These are phyloP conservation scores for Reutealis trisperma DNA, from an alignment of 345 rosid species.

Conservation along the genomic window DNA sequence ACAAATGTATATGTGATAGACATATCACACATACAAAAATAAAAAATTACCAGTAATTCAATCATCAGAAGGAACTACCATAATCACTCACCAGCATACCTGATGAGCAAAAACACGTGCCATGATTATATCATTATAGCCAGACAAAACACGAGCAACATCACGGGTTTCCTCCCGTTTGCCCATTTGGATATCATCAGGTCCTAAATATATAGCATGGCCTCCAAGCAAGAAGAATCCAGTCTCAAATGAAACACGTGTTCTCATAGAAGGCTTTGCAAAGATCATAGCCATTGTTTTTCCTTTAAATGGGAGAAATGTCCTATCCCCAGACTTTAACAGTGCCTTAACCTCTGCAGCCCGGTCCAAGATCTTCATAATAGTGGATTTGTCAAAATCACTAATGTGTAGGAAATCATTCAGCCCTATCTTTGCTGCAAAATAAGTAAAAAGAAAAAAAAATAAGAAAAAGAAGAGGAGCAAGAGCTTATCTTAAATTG, in stretches of 20 bases:
- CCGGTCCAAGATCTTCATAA: conserved; percentile 65
- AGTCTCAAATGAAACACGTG: conserved; percentile 92
- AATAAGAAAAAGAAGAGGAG: not conserved
- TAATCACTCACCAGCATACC: conserved; percentile 79
- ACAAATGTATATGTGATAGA: not conserved
- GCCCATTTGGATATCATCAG: conserved; percentile 95
- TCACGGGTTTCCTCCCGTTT: conserved; percentile 94
- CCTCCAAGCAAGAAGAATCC: conserved; percentile 96
- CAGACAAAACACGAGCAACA: conserved; percentile 84
- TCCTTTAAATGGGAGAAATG: conserved; percentile 81
- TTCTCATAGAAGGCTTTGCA: conserved; percentile 97
- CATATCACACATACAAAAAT: not conserved
- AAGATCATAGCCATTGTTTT: conserved; percentile 96
- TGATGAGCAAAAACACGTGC: conserved; percentile 97
- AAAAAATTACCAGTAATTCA: not conserved
- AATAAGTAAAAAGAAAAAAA: conserved; percentile 17
- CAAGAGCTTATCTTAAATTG: not conserved
- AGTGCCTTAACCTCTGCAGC: conserved; percentile 84
- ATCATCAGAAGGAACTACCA: not conserved
- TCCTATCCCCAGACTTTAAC: conserved; percentile 80
- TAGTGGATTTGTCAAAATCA: conserved; percentile 84
- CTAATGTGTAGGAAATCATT: conserved; percentile 77
- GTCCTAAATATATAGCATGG: conserved; percentile 90
- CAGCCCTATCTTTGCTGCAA: conserved; percentile 46
- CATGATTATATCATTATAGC: conserved; percentile 93